Evolutionary conservation across 2,329 filamentous ascomycete genomes (phyloP), one percentile per base, ranked within the genome.

Genomic region (Sporothrix euskadiensis): DNA sequence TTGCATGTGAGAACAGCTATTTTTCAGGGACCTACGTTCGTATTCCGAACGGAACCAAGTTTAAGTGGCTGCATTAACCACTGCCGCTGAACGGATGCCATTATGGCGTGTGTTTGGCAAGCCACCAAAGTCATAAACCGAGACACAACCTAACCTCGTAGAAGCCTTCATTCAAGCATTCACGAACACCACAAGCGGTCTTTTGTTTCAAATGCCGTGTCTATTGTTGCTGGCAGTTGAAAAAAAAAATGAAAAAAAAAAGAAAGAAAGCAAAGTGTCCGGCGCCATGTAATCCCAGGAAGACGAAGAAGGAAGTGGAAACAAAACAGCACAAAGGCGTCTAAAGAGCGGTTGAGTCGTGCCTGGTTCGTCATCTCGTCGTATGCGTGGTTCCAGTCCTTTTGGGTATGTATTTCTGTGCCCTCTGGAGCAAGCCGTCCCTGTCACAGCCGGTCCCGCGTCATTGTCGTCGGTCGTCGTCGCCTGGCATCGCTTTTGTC

Each of bases 201-300:
- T 10, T 39, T 54, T 41, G 3, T 26, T 69, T 19, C 44, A 56
- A 41, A 16, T 41, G 66, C 49, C 56, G 10, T n/a, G 14, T 54
- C n/a, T 54, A 69, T 69, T 19, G 30, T 7, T 41, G 66, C 61
- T 66, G 39, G 61, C 39, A 22, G 1, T 19, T 54, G 30, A 41
- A 41, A 26, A 30, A 2, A 4, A n/a, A 54, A 41, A 41, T 32
- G 52, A 52, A 10, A 44, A 16, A 16, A 7, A 44, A 52, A 9
- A 52, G 10, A 69, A 69, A 56, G 10, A 69, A 61, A 44, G 8
- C 49, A 49, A 26, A 16, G 61, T 59, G 49, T 59, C 49, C 49
- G 44, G 71, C 59, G 47, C 71, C 70, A 47, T 35, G n/a, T 56
- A 14, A 71, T 71, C 41, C 59, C 44, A 65, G 47, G 22, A 59